Conservation (phyloP, 495 filamentous ascomycete genomes). For the Margaritispora aquatica region DNA sequence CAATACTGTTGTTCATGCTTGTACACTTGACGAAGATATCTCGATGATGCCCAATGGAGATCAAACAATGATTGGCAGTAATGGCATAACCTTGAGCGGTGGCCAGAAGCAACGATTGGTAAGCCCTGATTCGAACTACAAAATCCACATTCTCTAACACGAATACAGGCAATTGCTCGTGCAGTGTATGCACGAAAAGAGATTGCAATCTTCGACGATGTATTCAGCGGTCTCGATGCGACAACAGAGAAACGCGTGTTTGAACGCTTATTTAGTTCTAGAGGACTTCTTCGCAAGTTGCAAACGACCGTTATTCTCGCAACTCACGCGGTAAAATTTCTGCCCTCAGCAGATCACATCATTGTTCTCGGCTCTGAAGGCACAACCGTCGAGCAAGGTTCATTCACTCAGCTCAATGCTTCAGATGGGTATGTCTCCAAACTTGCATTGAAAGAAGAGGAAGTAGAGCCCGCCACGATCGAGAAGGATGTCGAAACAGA, state of each 20-base stretch:
- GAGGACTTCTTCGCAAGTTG: slow-evolving; percentile 44
- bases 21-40: slow-evolving; percentile 27
- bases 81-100: slow-evolving; percentile 46
- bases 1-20: slow-evolving; percentile 16
- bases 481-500: background rate
- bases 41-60: slow-evolving; percentile 43
- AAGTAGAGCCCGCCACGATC: background rate
- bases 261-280: slow-evolving; percentile 43
- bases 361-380: slow-evolving; percentile 40
- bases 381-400: slow-evolving; percentile 42
- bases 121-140: background rate
- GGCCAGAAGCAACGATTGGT: slow-evolving; percentile 51
- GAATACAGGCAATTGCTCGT: slow-evolving; percentile 35
- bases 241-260: slow-evolving; percentile 50
- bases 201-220: slow-evolving; percentile 52
- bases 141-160: slow-evolving; percentile 18
- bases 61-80: slow-evolving; percentile 47
- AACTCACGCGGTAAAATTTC: slow-evolving; percentile 25
- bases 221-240: slow-evolving; percentile 57
- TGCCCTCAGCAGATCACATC: slow-evolving; percentile 46
- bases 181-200: slow-evolving; percentile 50
- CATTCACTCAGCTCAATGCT: slow-evolving; percentile 37
- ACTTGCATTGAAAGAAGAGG: slow-evolving; percentile 20
- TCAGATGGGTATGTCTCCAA: slow-evolving; percentile 42
- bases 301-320: slow-evolving; percentile 34